Percentiles rank a stretch among this genome's conserved stretches.
phyloP scores from a whole-genome alignment of 208 protist genomes.

The Crithidia thermophila region DNA sequence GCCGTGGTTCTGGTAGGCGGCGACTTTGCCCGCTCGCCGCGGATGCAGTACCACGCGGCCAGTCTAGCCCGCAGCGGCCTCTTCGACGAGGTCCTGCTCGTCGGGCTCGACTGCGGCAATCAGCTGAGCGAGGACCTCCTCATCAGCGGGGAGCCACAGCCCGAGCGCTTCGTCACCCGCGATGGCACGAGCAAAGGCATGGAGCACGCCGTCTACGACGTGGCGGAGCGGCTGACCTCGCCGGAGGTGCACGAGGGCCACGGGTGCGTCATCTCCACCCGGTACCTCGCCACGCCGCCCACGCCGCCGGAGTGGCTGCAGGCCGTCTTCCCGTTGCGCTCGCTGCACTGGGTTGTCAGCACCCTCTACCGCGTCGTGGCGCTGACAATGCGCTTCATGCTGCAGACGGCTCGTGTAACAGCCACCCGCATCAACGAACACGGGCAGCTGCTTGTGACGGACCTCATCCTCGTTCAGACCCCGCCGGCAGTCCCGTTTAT shows the following conservation, averaged over 20 bases:
- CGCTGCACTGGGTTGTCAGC: slow-evolving; percentile 61
- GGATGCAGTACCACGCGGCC: slow-evolving; percentile 92
- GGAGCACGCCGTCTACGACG: slow-evolving; percentile 17
- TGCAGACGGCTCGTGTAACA: slow-evolving; percentile 50
- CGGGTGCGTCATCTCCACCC: slow-evolving; percentile 36
- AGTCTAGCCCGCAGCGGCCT: slow-evolving; percentile 70
- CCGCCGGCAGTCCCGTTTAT: slow-evolving; percentile 88
- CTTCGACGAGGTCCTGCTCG: slow-evolving; percentile 77
- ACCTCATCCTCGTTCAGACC: slow-evolving; percentile 77
- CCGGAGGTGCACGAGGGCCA: slow-evolving; percentile 13
- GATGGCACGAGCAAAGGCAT: slow-evolving; percentile 12
- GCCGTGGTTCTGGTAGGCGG: slow-evolving; percentile 90
- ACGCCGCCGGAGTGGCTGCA: slow-evolving; percentile 64
- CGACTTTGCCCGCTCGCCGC: slow-evolving; percentile 86
- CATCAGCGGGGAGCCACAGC: slow-evolving; percentile 33
- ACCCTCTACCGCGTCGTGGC: slow-evolving; percentile 59
- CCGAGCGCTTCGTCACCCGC: slow-evolving; percentile 30
- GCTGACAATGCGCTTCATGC: slow-evolving; percentile 43
- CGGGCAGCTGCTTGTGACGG: slow-evolving; percentile 67
- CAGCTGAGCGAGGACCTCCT: slow-evolving; percentile 66
- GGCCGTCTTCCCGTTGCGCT: slow-evolving; percentile 45
- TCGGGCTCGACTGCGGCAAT: slow-evolving; percentile 79
- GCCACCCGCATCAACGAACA: slow-evolving; percentile 70
- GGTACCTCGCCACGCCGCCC: slow-evolving; percentile 41
- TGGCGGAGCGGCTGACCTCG: slow-evolving; percentile 21